Base-by-base conservation (phyloP, 495 filamentous ascomycete genomes). In the Rhypophila decipiens region DNA sequence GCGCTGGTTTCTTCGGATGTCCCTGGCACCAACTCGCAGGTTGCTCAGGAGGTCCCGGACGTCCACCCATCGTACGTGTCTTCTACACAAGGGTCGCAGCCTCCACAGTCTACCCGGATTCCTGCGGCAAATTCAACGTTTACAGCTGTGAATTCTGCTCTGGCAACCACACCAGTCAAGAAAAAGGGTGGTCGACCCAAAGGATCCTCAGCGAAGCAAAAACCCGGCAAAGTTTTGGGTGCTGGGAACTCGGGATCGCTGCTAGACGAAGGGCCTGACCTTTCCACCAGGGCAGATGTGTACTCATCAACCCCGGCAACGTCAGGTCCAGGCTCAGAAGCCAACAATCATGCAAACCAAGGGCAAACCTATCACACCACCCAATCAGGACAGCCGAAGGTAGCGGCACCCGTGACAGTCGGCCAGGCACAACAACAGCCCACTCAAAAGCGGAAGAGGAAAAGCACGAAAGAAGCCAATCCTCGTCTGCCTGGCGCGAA, bases 381-480 rank as follows among this genome's bases (percentile, higher is more conserved):
- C 23, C 35, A 46, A 22, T 12, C 35, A 39, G 21, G 2, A 2
- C 38, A 36, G 39, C 10, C 18, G n/a, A n/a, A n/a, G n/a, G n/a
- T n/a, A n/a, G n/a, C n/a, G n/a, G n/a, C n/a, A n/a, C n/a, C n/a
- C n/a, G n/a, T n/a, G n/a, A n/a, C n/a, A n/a, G n/a, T n/a, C n/a
- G n/a, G n/a, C n/a, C n/a, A n/a, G n/a, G n/a, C n/a, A n/a, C n/a
- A 24, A 36, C 13, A 42, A 19, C 22, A 22, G 18, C 17, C 23
- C 3, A 51, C 44, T 3, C 57, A 63, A 38, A 66, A 64, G 31
- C 46, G 59, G 23, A 65, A 63, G 37, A 52, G 59, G 36, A 62
- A 62, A 23, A 19, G 39, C 1, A 50, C 24, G 0, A 57, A 46
- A n/a, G 53, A 55, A 15, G 17, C 21, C 1, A 29, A 36, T 23